Evolutionary conservation across 2,329 filamentous ascomycete species (phyloP).

Genomic region (Pseudocercospora fijiensis): DNA sequence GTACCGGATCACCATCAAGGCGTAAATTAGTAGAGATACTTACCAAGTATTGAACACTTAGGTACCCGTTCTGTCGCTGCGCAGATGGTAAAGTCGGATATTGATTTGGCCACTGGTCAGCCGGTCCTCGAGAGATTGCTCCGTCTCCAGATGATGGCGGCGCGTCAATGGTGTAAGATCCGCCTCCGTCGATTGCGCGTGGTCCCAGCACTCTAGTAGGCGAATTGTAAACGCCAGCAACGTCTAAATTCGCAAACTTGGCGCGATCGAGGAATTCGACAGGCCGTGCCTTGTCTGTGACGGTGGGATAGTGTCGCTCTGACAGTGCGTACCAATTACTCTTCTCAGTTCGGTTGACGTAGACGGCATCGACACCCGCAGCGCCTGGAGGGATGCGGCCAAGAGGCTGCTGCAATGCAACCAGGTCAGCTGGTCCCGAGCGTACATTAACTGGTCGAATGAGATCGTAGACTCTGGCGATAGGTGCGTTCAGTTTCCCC

Average conservation of each 20-base stretch:
- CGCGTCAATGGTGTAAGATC: conserved; percentile 24
- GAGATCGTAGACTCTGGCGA: conserved; percentile 37
- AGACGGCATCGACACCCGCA: conserved; percentile 63
- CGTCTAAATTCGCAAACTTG: conserved; percentile 42
- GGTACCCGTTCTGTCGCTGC: neutral
- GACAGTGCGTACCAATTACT: conserved; percentile 95
- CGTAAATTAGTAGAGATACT: neutral
- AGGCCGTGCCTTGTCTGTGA: conserved; percentile 65
- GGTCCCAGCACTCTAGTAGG: conserved; percentile 15
- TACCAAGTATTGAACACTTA: neutral
- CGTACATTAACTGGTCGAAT: conserved; percentile 62
- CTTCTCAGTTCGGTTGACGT: conserved; percentile 80
- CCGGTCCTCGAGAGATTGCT: neutral
- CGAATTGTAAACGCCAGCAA: conserved; percentile 36
- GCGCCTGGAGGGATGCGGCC: neutral
- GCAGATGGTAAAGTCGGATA: neutral
- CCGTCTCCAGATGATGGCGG: conserved; percentile 10
- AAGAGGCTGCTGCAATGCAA: conserved; percentile 78
- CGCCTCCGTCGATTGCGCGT: conserved; percentile 18
- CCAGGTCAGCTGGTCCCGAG: conserved; percentile 67
- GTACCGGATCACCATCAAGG: neutral
- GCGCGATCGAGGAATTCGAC: conserved; percentile 60
- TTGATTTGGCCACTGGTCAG: neutral
- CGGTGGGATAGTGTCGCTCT: conserved; percentile 78
- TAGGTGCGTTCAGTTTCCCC: conserved; percentile 31